Evolutionary conservation across 768 basidiomycete species (phyloP), one percentile per base, ranked within the genome.

Genomic region (Tricholoma matsutake): DNA sequence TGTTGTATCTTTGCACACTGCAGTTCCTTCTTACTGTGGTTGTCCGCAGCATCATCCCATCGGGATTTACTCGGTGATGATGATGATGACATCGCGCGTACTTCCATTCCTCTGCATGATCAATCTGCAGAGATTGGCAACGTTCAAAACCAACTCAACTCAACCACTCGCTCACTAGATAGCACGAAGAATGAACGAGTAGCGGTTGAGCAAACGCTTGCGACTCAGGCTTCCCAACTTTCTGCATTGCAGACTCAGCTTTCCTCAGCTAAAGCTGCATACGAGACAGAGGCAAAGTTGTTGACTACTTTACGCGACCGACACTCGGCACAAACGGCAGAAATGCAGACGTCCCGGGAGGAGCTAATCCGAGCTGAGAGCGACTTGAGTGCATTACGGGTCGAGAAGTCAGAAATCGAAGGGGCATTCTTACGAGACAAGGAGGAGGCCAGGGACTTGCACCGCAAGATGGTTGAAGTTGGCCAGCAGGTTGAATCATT

Each of bases 381-480:
- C 69, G 94, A 98, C 64, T 80, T 99, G 41, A 94, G 92, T 64
- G 95, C 90, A 7, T 69, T 96, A 51, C 81, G 89, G 14, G 86
- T 94, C 20, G 95, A 98, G 76, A 98, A 96, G 77, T 79, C 88
- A 6, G 97, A 98, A 74, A 79, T 98, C 20, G 94, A 96, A 72
- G 92, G 94, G 9, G 76, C 84, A 2, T 83, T 96, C 59, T 72
- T 99, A 62, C 82, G 91, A 37, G 97, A 98, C 72, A 98, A 96
- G 75, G 97, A 99, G 72, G 97, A 98, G 62, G 86, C 91, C 4
- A 81, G 96, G 43, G 91, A 88, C 43, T 75, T 98, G 63, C 88
- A 97, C 68, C 84, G 86, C 67, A 86, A 84, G 71, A 92, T 98
- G 90, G 80, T 85, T 11, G 93, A 94, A 67, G 83, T 86, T 14